Conservation (phyloP, 1,284 basidiomycete genomes). For the Wallemia mellicola region DNA sequence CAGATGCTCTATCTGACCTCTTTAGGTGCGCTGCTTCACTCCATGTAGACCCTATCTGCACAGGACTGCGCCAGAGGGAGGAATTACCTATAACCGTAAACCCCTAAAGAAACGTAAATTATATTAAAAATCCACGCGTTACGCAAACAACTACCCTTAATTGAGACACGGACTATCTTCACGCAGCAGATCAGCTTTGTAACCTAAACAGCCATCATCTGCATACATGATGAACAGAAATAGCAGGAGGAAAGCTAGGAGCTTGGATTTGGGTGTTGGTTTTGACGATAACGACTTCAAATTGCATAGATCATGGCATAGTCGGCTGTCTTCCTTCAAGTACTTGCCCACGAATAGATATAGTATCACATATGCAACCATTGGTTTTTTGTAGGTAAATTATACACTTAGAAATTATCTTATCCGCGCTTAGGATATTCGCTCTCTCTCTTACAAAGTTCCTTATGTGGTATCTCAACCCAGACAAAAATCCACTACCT, state of each 20-base stretch:
- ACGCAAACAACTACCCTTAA: too few species aligned
- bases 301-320: neutral
- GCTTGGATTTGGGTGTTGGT: neutral
- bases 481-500: conserved; percentile 17
- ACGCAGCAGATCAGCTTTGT: neutral
- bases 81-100: too few species aligned
- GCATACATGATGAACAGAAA: neutral
- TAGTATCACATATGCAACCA: neutral
- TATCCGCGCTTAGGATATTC: conserved; percentile 5
- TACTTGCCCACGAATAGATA: neutral
- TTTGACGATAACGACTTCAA: neutral
- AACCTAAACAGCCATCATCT: neutral
- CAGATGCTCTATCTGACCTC: too few species aligned
- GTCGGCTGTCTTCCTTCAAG: neutral
- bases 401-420: neutral
- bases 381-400: neutral
- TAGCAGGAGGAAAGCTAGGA: neutral
- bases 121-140: too few species aligned
- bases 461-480: conserved; percentile 17
- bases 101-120: too few species aligned
- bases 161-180: neutral
- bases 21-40: too few species aligned
- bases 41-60: too few species aligned
- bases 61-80: too few species aligned
- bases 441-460: conserved; percentile 11